These are phyloP conservation scores for Eucalyptus camaldulensis DNA, from an alignment of 345 rosid species.

Conservation along the genomic window DNA sequence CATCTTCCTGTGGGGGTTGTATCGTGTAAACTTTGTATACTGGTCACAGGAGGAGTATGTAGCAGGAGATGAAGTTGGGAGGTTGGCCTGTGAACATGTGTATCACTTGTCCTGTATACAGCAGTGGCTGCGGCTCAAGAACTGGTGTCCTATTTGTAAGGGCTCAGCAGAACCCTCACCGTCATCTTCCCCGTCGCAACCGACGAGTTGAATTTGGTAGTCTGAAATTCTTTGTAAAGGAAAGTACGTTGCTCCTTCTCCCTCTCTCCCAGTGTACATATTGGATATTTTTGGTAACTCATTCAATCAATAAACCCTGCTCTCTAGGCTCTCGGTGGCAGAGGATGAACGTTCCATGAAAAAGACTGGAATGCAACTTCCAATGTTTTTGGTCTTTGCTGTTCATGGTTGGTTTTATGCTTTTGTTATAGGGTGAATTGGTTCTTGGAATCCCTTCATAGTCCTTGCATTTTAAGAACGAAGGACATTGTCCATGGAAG, in stretches of 20 bases:
- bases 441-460: neutral
- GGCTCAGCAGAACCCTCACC: slow-evolving; percentile 34
- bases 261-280: neutral
- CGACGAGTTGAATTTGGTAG: neutral
- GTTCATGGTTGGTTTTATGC: neutral
- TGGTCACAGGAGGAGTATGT: slow-evolving; percentile 72
- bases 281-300: neutral
- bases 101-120: slow-evolving; percentile 60
- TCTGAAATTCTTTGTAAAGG: neutral
- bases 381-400: neutral
- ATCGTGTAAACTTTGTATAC: neutral
- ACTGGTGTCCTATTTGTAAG: slow-evolving; percentile 96
- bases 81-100: slow-evolving; percentile 62
- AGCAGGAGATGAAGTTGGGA: slow-evolving; percentile 66
- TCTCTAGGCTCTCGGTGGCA: neutral
- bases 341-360: neutral
- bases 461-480: neutral
- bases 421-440: neutral
- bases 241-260: neutral
- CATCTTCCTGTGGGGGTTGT: neutral
- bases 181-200: neutral
- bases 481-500: neutral
- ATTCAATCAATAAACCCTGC: neutral
- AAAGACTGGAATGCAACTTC: neutral
- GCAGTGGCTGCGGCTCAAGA: slow-evolving; percentile 85